Evolutionary conservation across 1,284 basidiomycete species (phyloP), one percentile per base, ranked within the genome.

Genomic region (Ganoderma leucocontextum): DNA sequence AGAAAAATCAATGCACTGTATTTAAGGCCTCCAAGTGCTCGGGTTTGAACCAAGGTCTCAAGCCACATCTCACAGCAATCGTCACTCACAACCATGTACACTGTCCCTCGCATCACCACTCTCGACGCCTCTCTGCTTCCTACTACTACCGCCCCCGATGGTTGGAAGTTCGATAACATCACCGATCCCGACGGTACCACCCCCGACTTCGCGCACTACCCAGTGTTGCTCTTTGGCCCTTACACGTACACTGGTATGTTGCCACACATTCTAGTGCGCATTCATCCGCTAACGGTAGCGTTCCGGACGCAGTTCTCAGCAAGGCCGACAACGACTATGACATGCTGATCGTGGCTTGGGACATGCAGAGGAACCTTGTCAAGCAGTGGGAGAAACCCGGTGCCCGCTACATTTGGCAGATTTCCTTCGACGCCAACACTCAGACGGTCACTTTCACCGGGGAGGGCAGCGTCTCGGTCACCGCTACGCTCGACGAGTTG

Each of bases 321-420:
- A 13, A 35, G 10, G 17, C 7, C 17, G 17, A 55, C 33, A 35
- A 55, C 15, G 17, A 6, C 29, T 17, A 55, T 13, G 9, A 8
- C 53, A 55, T 55, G 53, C 9, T 55, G 53, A 55, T 55, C 25
- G 53, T 55, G 4, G 53, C 53, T 29, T 55, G 53, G 53, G 53
- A 55, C 17, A 55, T 35, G 29, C 29, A 55, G 33, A 55, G 53
- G 53, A 55, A 55, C 53, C 53, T 55, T 4, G 33, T 35, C 29
- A 55, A 55, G 53, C 53, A 55, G 29, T 55, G 53, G 53, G 3
- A 17, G 13, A 55, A 55, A 9, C 53, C 15, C 53, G 53, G 53
- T 8, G 53, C 53, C 53, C 53, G 53, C 53, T 35, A 55, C 53
- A n/a, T 55, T 10, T 55, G 4, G 0, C 13, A 55, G 33, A 55